Evolutionary conservation across 2,329 filamentous ascomycete genomes (phyloP).

Genomic region (Sclerotinia borealis): DNA sequence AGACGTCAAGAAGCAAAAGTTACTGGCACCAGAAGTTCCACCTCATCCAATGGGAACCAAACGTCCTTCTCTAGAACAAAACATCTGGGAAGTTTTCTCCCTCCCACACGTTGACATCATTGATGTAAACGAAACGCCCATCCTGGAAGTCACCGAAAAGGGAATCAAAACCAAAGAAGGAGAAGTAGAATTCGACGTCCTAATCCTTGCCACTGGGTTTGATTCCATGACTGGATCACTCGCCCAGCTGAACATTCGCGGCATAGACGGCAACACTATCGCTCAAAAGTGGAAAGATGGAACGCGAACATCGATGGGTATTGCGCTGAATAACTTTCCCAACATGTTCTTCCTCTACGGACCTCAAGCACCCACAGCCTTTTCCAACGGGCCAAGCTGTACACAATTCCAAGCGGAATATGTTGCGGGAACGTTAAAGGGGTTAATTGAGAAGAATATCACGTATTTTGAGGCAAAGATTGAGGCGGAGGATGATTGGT

Average conservation of each 20-base stretch:
- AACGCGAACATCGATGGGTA: constrained; percentile 35
- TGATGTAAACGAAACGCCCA: constrained; percentile 38
- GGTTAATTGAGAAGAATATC: constrained; percentile 29
- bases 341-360: constrained; percentile 44
- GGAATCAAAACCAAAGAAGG: constrained; percentile 34
- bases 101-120: constrained; percentile 41
- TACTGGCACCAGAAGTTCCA: constrained; percentile 41
- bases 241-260: constrained; percentile 31
- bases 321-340: constrained; percentile 38
- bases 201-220: constrained; percentile 36
- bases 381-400: constrained; percentile 38
- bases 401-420: constrained; percentile 38
- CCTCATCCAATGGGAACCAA: constrained; percentile 44
- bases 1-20: constrained; percentile 33
- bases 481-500: constrained; percentile 33
- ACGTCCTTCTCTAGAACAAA: constrained; percentile 40
- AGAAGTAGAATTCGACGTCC: constrained; percentile 29
- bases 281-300: constrained; percentile 33
- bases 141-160: constrained; percentile 35
- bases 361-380: constrained; percentile 36
- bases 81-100: constrained; percentile 46
- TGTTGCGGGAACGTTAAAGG: constrained; percentile 33
- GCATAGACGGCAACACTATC: constrained; percentile 28
- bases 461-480: constrained; percentile 31
- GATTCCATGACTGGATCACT: constrained; percentile 34